Percentiles rank a stretch among this genome's conserved stretches.
Conservation (phyloP, 768 basidiomycete genomes). For the Boletellus ananas region DNA sequence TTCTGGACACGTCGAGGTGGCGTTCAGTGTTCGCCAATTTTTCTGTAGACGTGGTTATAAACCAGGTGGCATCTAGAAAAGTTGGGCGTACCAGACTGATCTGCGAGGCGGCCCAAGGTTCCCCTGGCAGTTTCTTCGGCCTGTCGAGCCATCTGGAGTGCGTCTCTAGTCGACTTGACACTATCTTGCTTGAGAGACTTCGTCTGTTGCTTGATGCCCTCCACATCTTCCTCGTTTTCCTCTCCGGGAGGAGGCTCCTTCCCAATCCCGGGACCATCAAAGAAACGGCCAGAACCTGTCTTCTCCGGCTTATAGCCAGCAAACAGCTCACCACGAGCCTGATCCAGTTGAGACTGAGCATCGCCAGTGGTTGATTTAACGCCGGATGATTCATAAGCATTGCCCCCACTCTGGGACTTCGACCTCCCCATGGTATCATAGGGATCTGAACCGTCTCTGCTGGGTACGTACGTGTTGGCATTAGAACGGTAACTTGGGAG, state of each 20-base stretch:
- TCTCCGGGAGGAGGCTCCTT: slow-evolving; percentile 55
- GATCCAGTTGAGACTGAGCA: slow-evolving; percentile 48
- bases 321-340: slow-evolving; percentile 72
- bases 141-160: slow-evolving; percentile 88
- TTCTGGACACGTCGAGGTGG: slow-evolving; percentile 89
- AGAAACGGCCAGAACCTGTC: slow-evolving; percentile 60
- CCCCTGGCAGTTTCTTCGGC: slow-evolving; percentile 93
- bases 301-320: slow-evolving; percentile 66
- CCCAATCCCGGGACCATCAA: slow-evolving; percentile 53
- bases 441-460: slow-evolving; percentile 58
- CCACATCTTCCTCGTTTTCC: slow-evolving; percentile 83
- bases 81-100: slow-evolving; percentile 78
- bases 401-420: slow-evolving; percentile 22
- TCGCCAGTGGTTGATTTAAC: slow-evolving; percentile 12
- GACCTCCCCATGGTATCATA: slow-evolving; percentile 36
- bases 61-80: not conserved
- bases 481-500: slow-evolving; percentile 46
- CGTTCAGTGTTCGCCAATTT: slow-evolving; percentile 92
- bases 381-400: slow-evolving; percentile 23
- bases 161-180: slow-evolving; percentile 85
- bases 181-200: slow-evolving; percentile 88
- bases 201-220: slow-evolving; percentile 93
- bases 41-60: slow-evolving; percentile 39
- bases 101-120: slow-evolving; percentile 78
- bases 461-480: slow-evolving; percentile 62